These are phyloP conservation scores for Limonium bicolor DNA, from an alignment of 148 eudicot genomes.

Conservation along the genomic window DNA sequence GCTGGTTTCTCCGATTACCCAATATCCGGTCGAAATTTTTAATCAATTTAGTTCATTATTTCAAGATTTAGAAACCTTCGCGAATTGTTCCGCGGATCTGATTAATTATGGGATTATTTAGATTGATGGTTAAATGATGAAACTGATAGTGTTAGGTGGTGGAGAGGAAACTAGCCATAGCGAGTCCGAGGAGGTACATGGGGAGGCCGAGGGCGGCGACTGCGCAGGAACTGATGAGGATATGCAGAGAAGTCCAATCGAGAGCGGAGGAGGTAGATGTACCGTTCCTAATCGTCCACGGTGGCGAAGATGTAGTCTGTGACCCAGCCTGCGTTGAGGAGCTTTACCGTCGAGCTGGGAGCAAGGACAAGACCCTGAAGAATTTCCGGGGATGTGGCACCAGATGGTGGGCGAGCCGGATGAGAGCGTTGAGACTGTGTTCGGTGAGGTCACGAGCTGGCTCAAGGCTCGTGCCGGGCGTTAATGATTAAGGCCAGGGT, in stretches of 20 bases:
- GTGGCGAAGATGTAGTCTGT: constrained; percentile 62
- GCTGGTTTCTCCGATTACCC: too few species aligned
- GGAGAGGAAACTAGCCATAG: constrained; percentile 73
- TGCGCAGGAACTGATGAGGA: constrained; percentile 64
- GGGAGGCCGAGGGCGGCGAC: constrained; percentile 84
- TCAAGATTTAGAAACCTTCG: too few species aligned
- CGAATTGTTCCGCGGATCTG: too few species aligned
- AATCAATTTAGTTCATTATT: too few species aligned
- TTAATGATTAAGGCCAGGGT: too few species aligned
- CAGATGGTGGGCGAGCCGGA: constrained; percentile 77
- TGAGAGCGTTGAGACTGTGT: constrained; percentile 61
- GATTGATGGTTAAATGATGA: too few species aligned
- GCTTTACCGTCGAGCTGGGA: constrained; percentile 40
- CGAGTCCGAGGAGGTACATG: constrained; percentile 53
- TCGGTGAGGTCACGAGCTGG: constrained; percentile 80
- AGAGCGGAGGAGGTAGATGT: constrained; percentile 44
- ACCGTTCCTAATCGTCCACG: constrained; percentile 71
- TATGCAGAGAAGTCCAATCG: constrained; percentile 60
- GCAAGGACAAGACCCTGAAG: constrained; percentile 71
- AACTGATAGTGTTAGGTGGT: constrained; percentile 24
- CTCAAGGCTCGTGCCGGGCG: constrained; percentile 41
- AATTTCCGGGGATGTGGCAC: constrained; percentile 90
- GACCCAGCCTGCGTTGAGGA: constrained; percentile 84
- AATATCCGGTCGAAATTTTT: too few species aligned
- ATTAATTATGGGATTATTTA: too few species aligned